Conservation (phyloP, 1,139 yeast genomes). For the Magnusiomyces fungicola region DNA sequence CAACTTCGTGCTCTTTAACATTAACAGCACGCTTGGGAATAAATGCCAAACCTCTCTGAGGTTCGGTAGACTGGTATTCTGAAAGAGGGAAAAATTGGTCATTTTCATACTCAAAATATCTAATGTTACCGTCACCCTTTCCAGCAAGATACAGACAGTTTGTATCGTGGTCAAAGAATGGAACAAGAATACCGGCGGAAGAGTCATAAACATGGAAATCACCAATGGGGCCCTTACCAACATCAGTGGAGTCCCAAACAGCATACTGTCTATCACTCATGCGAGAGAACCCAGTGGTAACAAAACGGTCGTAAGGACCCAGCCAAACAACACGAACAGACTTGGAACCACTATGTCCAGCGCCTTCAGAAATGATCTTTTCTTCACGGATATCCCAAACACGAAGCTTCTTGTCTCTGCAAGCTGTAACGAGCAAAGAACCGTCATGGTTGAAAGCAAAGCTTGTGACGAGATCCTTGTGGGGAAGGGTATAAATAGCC, state of each 20-base stretch:
- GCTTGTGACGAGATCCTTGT: conserved; percentile 83
- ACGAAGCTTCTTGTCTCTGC: conserved; percentile 85
- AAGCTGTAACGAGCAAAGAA: conserved; percentile 73
- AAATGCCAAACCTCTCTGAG: conserved; percentile 93
- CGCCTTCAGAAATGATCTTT: conserved; percentile 69
- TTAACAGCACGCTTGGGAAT: conserved; percentile 78
- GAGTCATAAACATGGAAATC: conserved; percentile 82
- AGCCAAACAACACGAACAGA: conserved; percentile 83
- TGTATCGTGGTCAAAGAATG: conserved; percentile 76
- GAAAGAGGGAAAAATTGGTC: conserved; percentile 77
- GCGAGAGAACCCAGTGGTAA: conserved; percentile 93
- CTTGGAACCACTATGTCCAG: conserved; percentile 90
- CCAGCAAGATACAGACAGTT: conserved; percentile 85
- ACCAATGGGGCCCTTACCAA: conserved; percentile 77
- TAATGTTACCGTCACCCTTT: conserved; percentile 96
- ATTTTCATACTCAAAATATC: conserved; percentile 73
- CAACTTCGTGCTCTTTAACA: conserved; percentile 75
- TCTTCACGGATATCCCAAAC: conserved; percentile 86
- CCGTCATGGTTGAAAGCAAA: conserved; percentile 90
- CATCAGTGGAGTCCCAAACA: conserved; percentile 75
- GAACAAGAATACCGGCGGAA: conserved; percentile 89
- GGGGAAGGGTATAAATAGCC: conserved; percentile 65
- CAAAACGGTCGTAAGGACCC: conserved; percentile 75
- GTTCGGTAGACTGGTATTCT: conserved; percentile 79
- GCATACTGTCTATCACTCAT: conserved; percentile 93